These are phyloP conservation scores for Chytridiales sp. DNA, from an alignment of 371 early-diverging fungal genomes.

Conservation along the genomic window DNA sequence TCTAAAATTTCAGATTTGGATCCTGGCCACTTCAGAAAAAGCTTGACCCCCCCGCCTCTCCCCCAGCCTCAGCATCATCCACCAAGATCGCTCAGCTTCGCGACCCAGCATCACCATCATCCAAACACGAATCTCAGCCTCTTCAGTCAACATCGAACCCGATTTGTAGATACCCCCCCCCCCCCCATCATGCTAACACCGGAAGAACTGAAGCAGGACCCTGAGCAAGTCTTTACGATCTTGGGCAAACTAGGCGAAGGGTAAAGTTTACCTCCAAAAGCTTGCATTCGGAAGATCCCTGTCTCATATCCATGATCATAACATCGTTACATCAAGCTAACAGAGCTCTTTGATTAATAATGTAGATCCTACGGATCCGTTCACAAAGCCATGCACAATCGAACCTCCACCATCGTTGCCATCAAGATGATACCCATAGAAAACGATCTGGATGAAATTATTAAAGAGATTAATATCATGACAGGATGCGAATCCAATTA, in stretches of 20 bases:
- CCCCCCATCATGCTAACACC: slow-evolving; percentile 21
- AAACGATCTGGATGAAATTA: slow-evolving; percentile 50
- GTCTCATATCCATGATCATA: not conserved
- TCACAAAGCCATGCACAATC: slow-evolving; percentile 61
- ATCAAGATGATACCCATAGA: slow-evolving; percentile 60
- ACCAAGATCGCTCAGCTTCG: no score
- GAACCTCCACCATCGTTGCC: slow-evolving; percentile 54
- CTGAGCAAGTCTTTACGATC: slow-evolving; percentile 38
- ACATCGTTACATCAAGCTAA: not conserved
- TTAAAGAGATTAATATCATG: slow-evolving; percentile 56
- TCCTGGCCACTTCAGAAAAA: no score
- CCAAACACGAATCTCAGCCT: no score
- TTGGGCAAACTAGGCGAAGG: slow-evolving; percentile 49
- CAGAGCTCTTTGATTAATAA: not conserved
- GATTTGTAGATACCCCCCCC: no score
- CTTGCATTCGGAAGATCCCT: not conserved
- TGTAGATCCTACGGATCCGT: slow-evolving; percentile 69
- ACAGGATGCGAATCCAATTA: slow-evolving; percentile 37
- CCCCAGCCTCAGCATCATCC: no score
- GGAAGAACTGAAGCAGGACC: slow-evolving; percentile 43
- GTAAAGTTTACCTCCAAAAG: slow-evolving; percentile 21
- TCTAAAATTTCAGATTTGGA: no score
- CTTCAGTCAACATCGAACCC: no score
- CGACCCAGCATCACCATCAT: no score
- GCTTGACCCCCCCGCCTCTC: no score